phyloP scores from a whole-genome alignment of 2,329 filamentous ascomycete species.

The Ascochyta lentis region DNA sequence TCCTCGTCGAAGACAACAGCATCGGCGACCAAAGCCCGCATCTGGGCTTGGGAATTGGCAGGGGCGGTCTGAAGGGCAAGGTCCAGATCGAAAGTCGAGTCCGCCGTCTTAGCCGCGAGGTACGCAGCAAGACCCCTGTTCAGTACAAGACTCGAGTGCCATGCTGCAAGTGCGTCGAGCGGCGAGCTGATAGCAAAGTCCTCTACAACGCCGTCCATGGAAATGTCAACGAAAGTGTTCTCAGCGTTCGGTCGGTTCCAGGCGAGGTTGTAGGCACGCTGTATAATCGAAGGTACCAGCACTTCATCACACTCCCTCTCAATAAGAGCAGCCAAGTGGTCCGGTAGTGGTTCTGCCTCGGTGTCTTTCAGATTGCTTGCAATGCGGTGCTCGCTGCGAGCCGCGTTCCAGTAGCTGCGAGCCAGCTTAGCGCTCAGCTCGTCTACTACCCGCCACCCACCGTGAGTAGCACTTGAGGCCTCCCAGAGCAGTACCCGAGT shows the following conservation, averaged over 20 bases:
- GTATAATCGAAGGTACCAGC: conserved; percentile 76
- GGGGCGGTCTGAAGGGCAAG: conserved; percentile 78
- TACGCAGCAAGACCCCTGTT: conserved; percentile 72
- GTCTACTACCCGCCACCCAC: conserved; percentile 70
- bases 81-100: conserved; percentile 63
- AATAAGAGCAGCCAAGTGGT: conserved; percentile 77
- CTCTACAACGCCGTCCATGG: conserved; percentile 83
- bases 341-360: conserved; percentile 72
- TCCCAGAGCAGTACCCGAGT: conserved; percentile 90
- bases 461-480: conserved; percentile 68
- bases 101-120: conserved; percentile 60
- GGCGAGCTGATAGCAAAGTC: conserved; percentile 85
- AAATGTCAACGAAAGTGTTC: conserved; percentile 69
- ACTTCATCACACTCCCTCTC: conserved; percentile 83
- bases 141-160: conserved; percentile 80
- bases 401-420: conserved; percentile 79
- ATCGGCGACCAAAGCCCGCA: conserved; percentile 64
- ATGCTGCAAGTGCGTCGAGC: conserved; percentile 87
- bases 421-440: conserved; percentile 76
- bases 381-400: conserved; percentile 67
- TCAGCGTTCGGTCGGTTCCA: conserved; percentile 82
- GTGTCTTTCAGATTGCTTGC: conserved; percentile 53
- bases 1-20: conserved; percentile 63
- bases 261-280: conserved; percentile 86
- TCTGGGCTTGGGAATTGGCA: conserved; percentile 73